Conservation (phyloP, 345 rosid genomes). For the Citrus mangshanensis region DNA sequence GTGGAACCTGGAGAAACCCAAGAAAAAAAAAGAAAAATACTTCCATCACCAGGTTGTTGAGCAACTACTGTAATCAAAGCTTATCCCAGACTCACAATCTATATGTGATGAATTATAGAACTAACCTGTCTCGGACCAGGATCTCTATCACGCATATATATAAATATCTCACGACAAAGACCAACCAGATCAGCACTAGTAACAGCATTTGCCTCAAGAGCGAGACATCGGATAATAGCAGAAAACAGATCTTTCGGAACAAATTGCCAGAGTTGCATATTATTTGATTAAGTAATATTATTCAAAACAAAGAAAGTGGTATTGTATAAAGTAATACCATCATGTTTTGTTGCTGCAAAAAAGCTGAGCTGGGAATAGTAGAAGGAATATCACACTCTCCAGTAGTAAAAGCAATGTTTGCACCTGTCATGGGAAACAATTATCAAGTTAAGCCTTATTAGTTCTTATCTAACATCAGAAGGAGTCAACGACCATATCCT, state of each 20-base stretch:
- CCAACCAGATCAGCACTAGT: slow-evolving; percentile 70
- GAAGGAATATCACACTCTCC: too few relatives aligned
- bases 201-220: slow-evolving; percentile 83
- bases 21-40: background rate
- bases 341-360: too few relatives aligned
- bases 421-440: too few relatives aligned
- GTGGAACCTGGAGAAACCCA: background rate
- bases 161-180: slow-evolving; percentile 81
- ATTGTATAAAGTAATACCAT: too few relatives aligned
- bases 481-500: too few relatives aligned
- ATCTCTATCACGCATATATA: slow-evolving; percentile 77
- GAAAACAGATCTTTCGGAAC: slow-evolving; percentile 41
- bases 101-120: slow-evolving; percentile 1
- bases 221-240: slow-evolving; percentile 64
- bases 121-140: slow-evolving; percentile 85
- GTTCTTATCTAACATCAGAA: too few relatives aligned
- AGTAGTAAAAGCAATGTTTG: too few relatives aligned
- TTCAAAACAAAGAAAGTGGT: too few relatives aligned
- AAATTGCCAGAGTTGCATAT: too few relatives aligned
- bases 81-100: background rate
- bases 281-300: too few relatives aligned
- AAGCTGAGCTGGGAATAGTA: too few relatives aligned
- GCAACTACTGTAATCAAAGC: background rate
- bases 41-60: background rate
- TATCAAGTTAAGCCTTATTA: too few relatives aligned